Evolutionary conservation across 306 rosid species (phyloP), one percentile per base, ranked within the genome.

Genomic region (Dryas drummondii): DNA sequence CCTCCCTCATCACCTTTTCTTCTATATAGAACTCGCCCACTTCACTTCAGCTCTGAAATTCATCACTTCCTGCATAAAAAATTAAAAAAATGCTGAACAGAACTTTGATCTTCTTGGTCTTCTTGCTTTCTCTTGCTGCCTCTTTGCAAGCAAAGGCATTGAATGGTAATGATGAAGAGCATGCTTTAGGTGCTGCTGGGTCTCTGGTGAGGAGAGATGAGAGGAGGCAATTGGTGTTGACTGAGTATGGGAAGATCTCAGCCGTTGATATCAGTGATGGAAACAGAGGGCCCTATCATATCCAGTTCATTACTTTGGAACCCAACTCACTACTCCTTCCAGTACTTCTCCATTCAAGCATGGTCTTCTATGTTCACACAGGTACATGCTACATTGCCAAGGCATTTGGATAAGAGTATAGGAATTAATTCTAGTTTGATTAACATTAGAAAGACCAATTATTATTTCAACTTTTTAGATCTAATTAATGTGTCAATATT

Each of bases 261-360:
- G 85, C 93, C 76, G 32, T 83, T 75, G 79, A 90, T 17, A 62
- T 91, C 62, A 71, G 42, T 37, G 88, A 79, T 60, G 90, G 86
- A 56, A 61, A 63, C 3, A 27, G 83, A 69, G 75, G 81, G 77
- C 87, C 79, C 11, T 83, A 90, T 73, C 96, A 91, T 82, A 84
- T 94, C 44, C 89, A 88, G 86, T 94, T 91, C 86, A 69, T 91
- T 56, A 91, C 93, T 12, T 45, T 91, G 87, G 93, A 90, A 52
- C 97, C 98, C 52, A 87, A 94, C 75, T 88, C 98, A 8, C 74
- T 94, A 51, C 87, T 94, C 68, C 98, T 94, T 68, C 97, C 98
- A 0, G 96, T 86, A 11, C 88, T 94, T 80, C 93, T 94, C 46
- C 97, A 94, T 68, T 79, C 89, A 0, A 84, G 89, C 68, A 87